Evolutionary conservation across 2,329 filamentous ascomycete species (phyloP), one percentile per base, ranked within the genome.

Genomic region (Colletotrichum caudatum): DNA sequence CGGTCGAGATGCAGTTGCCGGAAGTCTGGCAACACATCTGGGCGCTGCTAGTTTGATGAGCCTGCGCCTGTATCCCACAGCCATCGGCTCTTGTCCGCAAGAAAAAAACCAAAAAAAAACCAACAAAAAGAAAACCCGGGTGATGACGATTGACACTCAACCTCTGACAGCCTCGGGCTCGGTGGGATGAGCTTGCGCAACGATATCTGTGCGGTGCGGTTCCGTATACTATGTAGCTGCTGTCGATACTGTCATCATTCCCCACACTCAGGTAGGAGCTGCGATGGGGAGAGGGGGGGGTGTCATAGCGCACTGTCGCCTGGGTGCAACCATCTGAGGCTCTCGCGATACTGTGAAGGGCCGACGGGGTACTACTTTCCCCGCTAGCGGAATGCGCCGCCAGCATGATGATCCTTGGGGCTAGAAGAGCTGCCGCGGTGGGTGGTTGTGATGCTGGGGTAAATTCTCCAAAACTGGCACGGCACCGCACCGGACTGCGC

Each of bases 291-390:
- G n/a, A n/a, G n/a, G n/a, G n/a, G n/a, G n/a, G n/a, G n/a, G n/a
- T 33, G 46, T 51, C 59, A 62, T 62, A 62, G 46, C 46, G 37
- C 16, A 62, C 29, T 51, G 23, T 8, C 14, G 33, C 44, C 44
- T 9, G 14, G 16, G 16, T 26, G 33, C 23, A 5, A 12, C n/a
- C 16, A 7, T 37, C 5, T 5, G 33, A n/a, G 44, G 23, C 20
- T 18, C 11, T 11, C 44, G 9, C 44, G 11, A 35, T 61, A 35
- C 20, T 11, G 6, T 7, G 2, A 33, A 33, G 2, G 2, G 26
- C 29, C 29, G 14, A 33, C 44, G 33, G 26, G 46, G 11, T 18
- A 6, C 20, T 3, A 11, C 5, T 12, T 9, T 23, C 20, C 33
- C 29, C 29, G 35, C 7, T 20, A n/a, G n/a, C 46, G 20, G 9